Conservation (phyloP, 768 basidiomycete genomes). For the Zangia roseola region DNA sequence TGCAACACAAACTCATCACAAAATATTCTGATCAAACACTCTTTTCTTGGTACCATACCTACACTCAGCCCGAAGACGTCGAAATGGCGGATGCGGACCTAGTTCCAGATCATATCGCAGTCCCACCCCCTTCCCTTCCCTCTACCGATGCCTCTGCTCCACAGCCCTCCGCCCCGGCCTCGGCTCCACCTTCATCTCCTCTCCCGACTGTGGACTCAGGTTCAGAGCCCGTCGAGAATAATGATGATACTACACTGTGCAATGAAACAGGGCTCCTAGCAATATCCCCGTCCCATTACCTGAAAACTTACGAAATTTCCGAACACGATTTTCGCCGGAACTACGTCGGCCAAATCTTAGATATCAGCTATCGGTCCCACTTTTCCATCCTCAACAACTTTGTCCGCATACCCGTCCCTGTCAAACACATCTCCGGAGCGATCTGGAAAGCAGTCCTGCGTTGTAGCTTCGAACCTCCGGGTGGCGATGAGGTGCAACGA, state of each 20-base stretch:
- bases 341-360: slow-evolving; percentile 16
- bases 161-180: not conserved
- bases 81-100: slow-evolving; percentile 7
- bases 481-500: slow-evolving; percentile 6
- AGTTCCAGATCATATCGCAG: not conserved
- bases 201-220: not conserved
- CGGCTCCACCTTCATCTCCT: not conserved
- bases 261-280: slow-evolving; percentile 25
- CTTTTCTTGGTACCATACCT: slow-evolving; percentile 24
- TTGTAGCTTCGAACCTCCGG: slow-evolving; percentile 21
- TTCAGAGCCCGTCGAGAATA: not conserved
- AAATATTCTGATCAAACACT: slow-evolving; percentile 25
- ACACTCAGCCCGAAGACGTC: slow-evolving; percentile 7
- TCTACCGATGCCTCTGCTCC: too few relatives aligned
- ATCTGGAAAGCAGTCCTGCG: slow-evolving; percentile 25
- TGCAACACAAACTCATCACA: slow-evolving; percentile 24
- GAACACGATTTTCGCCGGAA: slow-evolving; percentile 18
- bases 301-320: slow-evolving; percentile 21
- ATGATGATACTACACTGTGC: not conserved
- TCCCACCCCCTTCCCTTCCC: too few relatives aligned
- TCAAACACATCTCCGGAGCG: slow-evolving; percentile 13
- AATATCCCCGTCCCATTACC: slow-evolving; percentile 20
- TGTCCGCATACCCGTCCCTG: slow-evolving; percentile 19
- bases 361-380: slow-evolving; percentile 8
- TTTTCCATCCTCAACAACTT: slow-evolving; percentile 21